Percentiles rank a stretch among this genome's conserved stretches.
Evolutionary conservation across 257 asterid species (phyloP).

Genomic region (Fraxinus quadrangulata): DNA sequence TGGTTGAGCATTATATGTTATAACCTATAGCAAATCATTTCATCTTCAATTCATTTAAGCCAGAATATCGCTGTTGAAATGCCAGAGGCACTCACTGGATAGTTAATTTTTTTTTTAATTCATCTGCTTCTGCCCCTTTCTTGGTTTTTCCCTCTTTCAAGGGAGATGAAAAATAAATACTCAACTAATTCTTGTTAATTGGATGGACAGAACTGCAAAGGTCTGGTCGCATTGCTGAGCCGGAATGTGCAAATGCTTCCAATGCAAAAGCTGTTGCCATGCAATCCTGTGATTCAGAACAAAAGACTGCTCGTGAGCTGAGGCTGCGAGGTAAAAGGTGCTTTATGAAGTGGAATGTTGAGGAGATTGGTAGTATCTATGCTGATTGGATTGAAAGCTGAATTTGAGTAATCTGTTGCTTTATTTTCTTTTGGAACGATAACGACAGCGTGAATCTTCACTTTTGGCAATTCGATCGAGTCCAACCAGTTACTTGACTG

Average conservation of each 20-base stretch:
- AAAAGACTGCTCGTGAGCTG: slow-evolving; percentile 26
- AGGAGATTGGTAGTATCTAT: slow-evolving; percentile 41
- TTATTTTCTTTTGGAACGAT: not conserved
- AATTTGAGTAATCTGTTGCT: not conserved
- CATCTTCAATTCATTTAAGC: slow-evolving; percentile 10
- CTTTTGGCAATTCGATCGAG: not conserved
- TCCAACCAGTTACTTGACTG: not conserved
- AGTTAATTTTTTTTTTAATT: not conserved
- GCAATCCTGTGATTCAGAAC: slow-evolving; percentile 24
- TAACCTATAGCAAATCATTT: not conserved
- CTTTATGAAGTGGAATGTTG: slow-evolving; percentile 31
- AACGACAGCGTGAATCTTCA: not conserved
- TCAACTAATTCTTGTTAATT: slow-evolving; percentile 24
- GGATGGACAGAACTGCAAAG: slow-evolving; percentile 39
- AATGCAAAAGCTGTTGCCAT: slow-evolving; percentile 2
- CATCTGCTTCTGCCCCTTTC: not conserved
- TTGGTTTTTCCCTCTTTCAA: not conserved
- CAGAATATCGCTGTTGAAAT: not conserved
- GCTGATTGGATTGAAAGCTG: slow-evolving; percentile 55
- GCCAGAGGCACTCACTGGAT: not conserved
- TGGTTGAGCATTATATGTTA: not conserved
- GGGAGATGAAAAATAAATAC: not conserved
- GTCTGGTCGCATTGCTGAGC: slow-evolving; percentile 18
- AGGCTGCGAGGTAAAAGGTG: slow-evolving; percentile 18
- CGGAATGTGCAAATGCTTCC: slow-evolving; percentile 11